Evolutionary conservation across 805 yeast genomes (phyloP), one percentile per base, ranked within the genome.

Genomic region (Starmerella potacharoeniae): DNA sequence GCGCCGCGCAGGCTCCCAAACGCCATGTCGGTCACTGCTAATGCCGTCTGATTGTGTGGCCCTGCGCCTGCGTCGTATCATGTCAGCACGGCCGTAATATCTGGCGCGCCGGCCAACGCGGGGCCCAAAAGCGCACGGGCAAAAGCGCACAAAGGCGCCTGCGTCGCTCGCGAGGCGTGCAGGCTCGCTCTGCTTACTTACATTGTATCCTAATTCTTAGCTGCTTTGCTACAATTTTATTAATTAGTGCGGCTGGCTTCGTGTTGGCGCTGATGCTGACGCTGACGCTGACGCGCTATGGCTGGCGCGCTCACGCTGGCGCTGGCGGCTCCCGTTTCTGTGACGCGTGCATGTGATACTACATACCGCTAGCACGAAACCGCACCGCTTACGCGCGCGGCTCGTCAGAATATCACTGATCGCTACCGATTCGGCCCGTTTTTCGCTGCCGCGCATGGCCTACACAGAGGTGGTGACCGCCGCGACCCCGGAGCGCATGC

Each of bases 401-500:
- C 49, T 7, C 14, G 13, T 16, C 30, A 9, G 37, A 30, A 31
- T 42, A n/a, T 42, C 2, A 40, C 16, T 30, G 34, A 30, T 28
- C 46, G 46, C 33, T 28, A 43, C 34, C 17, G n/a, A 29, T 29
- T 22, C 46, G 46, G 36, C 48, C 36, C 28, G 5, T n/a, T 44
- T 31, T 33, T 44, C 13, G 40, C 49, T 34, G 40, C 39, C 39
- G 39, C 36, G 5, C 5, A 58, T 58, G 61, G 28, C 54, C 22
- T 61, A 60, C 40, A 9, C 31, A 29, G 57, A 60, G n/a, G 51
- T 59, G 34, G 67, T 57, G 28, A 33, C 35, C 22, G 54, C 47
- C 14, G 64, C 61, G n/a, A 55, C 62, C 11, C 57, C 62, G 43
- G 57, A 54, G 56, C 53, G 52, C 14, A 59, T 64, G 64, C 56